phyloP scores from a whole-genome alignment of 2,329 filamentous ascomycete genomes.

The Monosporascus sp. region DNA sequence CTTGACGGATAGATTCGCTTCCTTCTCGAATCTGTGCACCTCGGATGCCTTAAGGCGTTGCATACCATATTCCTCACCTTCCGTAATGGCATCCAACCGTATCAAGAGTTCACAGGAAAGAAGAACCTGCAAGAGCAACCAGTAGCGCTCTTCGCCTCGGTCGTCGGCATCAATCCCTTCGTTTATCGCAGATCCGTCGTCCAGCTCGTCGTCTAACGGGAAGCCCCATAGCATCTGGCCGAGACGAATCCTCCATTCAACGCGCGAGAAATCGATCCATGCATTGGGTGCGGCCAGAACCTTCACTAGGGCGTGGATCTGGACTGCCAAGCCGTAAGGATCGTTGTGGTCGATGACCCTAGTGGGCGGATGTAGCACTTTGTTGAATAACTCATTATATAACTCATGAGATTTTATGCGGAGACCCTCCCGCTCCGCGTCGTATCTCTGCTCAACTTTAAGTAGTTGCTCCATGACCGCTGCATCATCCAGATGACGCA shows the following conservation, averaged over 20 bases:
- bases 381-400: constrained; percentile 58
- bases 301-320: constrained; percentile 64
- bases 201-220: constrained; percentile 44
- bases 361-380: constrained; percentile 53
- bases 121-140: constrained; percentile 61
- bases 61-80: constrained; percentile 51
- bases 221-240: constrained; percentile 67
- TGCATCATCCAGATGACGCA: constrained; percentile 53
- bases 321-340: constrained; percentile 60
- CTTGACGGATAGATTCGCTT: constrained; percentile 56
- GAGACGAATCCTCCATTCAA: constrained; percentile 69
- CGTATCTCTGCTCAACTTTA: constrained; percentile 51
- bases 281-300: constrained; percentile 60
- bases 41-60: constrained; percentile 50
- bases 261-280: constrained; percentile 69
- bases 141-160: constrained; percentile 58
- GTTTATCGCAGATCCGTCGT: constrained; percentile 47
- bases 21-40: constrained; percentile 56
- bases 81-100: constrained; percentile 57
- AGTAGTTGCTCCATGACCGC: constrained; percentile 55
- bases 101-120: constrained; percentile 61
- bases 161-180: constrained; percentile 45
- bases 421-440: constrained; percentile 46
- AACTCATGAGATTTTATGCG: constrained; percentile 48
- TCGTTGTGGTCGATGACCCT: constrained; percentile 52